A percentile compares a stretch with the other conserved stretches of the same genome.
These are phyloP conservation scores for Neofusicoccum umdonicola DNA, from an alignment of 2,329 filamentous ascomycete genomes.

Conservation along the genomic window DNA sequence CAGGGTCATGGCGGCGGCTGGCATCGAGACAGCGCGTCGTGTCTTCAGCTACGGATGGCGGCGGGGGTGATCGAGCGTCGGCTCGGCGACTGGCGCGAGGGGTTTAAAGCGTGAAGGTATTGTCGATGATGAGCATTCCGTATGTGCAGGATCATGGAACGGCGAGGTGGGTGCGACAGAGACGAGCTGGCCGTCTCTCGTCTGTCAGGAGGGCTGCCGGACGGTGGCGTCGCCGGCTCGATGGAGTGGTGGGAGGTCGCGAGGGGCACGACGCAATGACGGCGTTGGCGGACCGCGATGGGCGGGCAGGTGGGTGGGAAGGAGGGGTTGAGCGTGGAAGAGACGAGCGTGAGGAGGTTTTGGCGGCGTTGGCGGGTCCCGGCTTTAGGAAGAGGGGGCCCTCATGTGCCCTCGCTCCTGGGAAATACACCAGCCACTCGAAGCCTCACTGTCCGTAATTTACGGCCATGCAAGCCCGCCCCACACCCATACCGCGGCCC, in stretches of 20 bases:
- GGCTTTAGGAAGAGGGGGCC: constrained; percentile 8
- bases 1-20: constrained; percentile 64
- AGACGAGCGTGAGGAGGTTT: constrained; percentile 13
- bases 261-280: constrained; percentile 15
- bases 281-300: background rate
- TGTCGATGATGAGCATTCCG: constrained; percentile 18
- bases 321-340: constrained; percentile 8
- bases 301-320: constrained; percentile 1
- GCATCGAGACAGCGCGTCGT: constrained; percentile 37
- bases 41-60: constrained; percentile 14
- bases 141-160: constrained; percentile 18
- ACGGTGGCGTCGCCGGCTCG: constrained; percentile 9
- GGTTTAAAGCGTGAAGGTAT: constrained; percentile 19
- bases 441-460: constrained; percentile 12
- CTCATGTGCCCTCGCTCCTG: constrained; percentile 7
- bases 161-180: constrained; percentile 16
- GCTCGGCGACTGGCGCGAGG: constrained; percentile 16
- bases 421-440: constrained; percentile 14
- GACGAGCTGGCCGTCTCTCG: constrained; percentile 17
- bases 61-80: constrained; percentile 14
- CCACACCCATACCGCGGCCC: constrained; percentile 12
- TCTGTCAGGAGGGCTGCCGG: constrained; percentile 6
- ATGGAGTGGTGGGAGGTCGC: background rate
- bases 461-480: constrained; percentile 7
- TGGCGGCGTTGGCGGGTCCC: constrained; percentile 10